Conservation (phyloP, 352 stramenopile species). For the Bremia lactucae region DNA sequence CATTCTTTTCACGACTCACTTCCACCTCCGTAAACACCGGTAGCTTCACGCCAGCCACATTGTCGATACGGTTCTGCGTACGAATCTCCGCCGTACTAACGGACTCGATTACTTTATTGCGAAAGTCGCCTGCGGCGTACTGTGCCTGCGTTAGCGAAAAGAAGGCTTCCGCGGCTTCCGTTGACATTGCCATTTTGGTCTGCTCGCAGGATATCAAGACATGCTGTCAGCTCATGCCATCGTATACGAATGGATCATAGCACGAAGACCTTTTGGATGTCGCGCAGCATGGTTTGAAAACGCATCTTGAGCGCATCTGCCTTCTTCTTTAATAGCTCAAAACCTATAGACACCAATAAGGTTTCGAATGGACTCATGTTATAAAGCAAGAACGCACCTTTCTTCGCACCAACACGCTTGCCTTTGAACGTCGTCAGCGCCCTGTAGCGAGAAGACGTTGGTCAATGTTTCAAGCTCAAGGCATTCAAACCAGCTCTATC, state of each 20-base stretch:
- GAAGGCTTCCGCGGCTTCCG: slow-evolving; percentile 89
- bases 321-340: slow-evolving; percentile 94
- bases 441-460: slow-evolving; percentile 28
- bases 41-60: slow-evolving; percentile 98
- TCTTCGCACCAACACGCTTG: slow-evolving; percentile 79
- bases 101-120: slow-evolving; percentile 94
- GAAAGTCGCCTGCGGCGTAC: slow-evolving; percentile 97
- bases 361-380: neutral
- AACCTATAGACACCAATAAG: slow-evolving; percentile 26
- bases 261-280: slow-evolving; percentile 67
- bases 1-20: slow-evolving; percentile 87
- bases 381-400: slow-evolving; percentile 34
- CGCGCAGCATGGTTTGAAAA: slow-evolving; percentile 82
- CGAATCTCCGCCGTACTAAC: slow-evolving; percentile 92
- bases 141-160: slow-evolving; percentile 98
- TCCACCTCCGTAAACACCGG: slow-evolving; percentile 97
- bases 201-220: slow-evolving; percentile 8
- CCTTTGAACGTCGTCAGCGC: slow-evolving; percentile 76
- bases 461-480: neutral
- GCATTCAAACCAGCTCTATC: no score
- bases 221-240: no score
- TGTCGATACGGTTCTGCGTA: slow-evolving; percentile 96
- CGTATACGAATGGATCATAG: no score
- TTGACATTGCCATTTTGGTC: slow-evolving; percentile 81
- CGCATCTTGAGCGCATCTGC: slow-evolving; percentile 97